Percentiles rank a stretch among this genome's conserved stretches.
phyloP scores from a whole-genome alignment of 805 yeast species.

The Candida railenensis region DNA sequence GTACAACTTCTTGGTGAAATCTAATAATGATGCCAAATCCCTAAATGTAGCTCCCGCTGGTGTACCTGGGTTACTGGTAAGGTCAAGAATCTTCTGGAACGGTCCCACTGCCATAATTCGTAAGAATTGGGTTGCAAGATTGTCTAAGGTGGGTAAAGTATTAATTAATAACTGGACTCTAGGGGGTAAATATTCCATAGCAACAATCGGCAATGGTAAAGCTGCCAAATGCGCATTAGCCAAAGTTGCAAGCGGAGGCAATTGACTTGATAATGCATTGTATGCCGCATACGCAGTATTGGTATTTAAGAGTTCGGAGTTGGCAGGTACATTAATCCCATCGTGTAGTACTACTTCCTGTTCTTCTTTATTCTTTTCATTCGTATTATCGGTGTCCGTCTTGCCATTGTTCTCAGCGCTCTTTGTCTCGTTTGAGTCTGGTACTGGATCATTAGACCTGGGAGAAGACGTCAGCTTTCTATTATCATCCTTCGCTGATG shows the following conservation, averaged over 20 bases:
- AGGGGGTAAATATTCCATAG: constrained; percentile 56
- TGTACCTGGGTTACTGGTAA: constrained; percentile 64
- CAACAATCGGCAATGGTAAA: constrained; percentile 55
- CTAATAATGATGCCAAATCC: constrained; percentile 72
- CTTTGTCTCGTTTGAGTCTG: background rate
- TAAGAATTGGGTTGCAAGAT: constrained; percentile 76
- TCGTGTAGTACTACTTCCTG: constrained; percentile 10
- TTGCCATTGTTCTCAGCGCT: background rate
- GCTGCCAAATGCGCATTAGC: constrained; percentile 57
- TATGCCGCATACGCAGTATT: constrained; percentile 42
- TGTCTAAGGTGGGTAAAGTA: constrained; percentile 75
- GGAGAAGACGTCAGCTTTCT: too few species aligned
- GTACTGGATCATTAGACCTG: background rate
- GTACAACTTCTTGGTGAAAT: constrained; percentile 70
- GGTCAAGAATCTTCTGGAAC: constrained; percentile 69
- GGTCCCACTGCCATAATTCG: constrained; percentile 72
- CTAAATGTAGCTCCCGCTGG: constrained; percentile 67
- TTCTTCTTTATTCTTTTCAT: constrained; percentile 1
- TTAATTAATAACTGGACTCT: constrained; percentile 65
- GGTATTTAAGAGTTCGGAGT: constrained; percentile 41
- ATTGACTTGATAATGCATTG: constrained; percentile 38
- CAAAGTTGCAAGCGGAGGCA: constrained; percentile 32
- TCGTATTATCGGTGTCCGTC: background rate
- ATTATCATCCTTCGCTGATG: too few species aligned
- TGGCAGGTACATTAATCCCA: constrained; percentile 32